A percentile compares a stretch with the other conserved stretches of the same genome.
phyloP scores from a whole-genome alignment of 768 basidiomycete genomes.

The Phlegmacium glaucopus region DNA sequence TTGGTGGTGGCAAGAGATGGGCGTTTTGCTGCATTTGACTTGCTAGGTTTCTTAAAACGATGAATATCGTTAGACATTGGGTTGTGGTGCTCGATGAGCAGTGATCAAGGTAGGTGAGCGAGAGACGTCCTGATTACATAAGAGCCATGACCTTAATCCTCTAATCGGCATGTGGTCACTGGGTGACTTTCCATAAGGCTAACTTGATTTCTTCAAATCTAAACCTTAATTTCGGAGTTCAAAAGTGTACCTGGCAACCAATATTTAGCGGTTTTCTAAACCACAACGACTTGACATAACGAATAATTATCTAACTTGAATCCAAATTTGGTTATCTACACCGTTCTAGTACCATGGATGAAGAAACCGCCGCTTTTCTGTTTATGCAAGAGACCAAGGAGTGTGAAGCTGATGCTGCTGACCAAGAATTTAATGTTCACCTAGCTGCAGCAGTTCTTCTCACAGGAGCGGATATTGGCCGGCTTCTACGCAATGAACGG shows the following conservation, averaged over 20 bases:
- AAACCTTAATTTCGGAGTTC: background rate
- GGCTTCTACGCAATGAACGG: background rate
- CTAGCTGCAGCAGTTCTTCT: conserved; percentile 2
- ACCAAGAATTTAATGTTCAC: background rate
- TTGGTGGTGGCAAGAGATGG: too few relatives aligned
- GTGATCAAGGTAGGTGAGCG: too few relatives aligned
- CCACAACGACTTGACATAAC: background rate
- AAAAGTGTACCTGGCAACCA: background rate
- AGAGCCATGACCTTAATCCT: too few relatives aligned
- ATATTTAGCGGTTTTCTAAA: background rate
- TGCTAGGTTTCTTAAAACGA: too few relatives aligned
- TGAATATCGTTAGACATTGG: too few relatives aligned
- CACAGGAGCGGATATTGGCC: conserved; percentile 1
- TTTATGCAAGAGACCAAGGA: background rate
- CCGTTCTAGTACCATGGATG: background rate
- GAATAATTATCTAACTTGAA: background rate
- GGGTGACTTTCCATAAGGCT: background rate
- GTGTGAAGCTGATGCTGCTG: background rate
- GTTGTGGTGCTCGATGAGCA: too few relatives aligned
- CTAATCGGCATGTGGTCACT: too few relatives aligned
- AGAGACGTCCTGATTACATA: too few relatives aligned
- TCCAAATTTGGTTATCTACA: background rate
- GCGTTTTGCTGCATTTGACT: too few relatives aligned
- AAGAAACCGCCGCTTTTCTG: background rate
- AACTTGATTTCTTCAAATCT: background rate